Percentiles rank a stretch among this genome's conserved stretches.
phyloP scores from a whole-genome alignment of 306 rosid species.

The Senna siamea region DNA sequence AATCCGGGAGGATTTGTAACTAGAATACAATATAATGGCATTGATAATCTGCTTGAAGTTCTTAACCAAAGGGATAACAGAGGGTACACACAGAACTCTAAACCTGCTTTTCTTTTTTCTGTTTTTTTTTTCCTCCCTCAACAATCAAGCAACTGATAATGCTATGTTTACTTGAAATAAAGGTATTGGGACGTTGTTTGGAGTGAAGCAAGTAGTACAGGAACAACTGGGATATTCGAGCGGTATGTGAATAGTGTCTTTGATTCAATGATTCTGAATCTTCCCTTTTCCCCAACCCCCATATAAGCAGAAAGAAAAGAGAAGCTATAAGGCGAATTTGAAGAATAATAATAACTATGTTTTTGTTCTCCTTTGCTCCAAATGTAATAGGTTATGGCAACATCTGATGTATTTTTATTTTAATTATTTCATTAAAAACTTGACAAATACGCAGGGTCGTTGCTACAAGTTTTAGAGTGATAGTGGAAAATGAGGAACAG shows the following conservation, averaged over 20 bases:
- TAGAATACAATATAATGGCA: constrained; percentile 63
- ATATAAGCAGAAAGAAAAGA: not conserved
- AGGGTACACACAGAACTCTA: constrained; percentile 53
- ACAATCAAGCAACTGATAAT: not conserved
- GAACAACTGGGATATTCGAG: constrained; percentile 67
- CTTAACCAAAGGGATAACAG: constrained; percentile 48
- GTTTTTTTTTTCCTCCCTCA: not conserved
- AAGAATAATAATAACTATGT: not conserved
- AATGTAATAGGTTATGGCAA: no score
- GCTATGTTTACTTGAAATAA: constrained; percentile 1
- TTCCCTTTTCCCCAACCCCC: not conserved
- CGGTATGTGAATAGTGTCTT: constrained; percentile 48
- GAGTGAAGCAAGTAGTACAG: constrained; percentile 77
- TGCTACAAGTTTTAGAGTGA: constrained; percentile 60
- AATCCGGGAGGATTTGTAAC: constrained; percentile 79
- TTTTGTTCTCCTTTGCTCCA: no score
- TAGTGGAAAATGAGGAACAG: constrained; percentile 67
- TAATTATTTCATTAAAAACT: no score
- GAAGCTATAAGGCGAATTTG: not conserved
- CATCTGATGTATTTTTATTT: no score
- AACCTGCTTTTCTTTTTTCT: not conserved
- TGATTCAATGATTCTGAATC: not conserved
- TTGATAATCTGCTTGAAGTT: constrained; percentile 75
- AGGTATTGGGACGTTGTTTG: constrained; percentile 98
- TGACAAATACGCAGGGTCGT: constrained; percentile 53